phyloP scores from a whole-genome alignment of 1,284 basidiomycete genomes.

The Cerioporus squamosus region DNA sequence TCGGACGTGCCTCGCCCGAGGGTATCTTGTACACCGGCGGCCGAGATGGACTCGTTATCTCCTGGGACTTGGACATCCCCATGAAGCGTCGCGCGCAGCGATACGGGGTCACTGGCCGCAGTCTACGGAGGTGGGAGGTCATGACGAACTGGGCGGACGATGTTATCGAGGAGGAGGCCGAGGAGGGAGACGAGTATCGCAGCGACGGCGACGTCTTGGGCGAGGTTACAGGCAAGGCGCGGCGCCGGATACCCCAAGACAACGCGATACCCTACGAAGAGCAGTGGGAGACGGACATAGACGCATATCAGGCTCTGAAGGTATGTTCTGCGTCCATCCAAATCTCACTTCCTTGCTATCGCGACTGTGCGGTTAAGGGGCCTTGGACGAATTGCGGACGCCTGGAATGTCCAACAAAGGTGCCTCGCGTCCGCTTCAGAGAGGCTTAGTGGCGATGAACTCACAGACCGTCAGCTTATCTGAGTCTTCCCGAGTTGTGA shows the following conservation, averaged over 20 bases:
- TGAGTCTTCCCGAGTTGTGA: too few species aligned
- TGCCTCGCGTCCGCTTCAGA: too few species aligned
- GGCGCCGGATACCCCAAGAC: conserved; percentile 31
- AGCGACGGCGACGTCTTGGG: conserved; percentile 78
- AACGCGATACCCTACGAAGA: conserved; percentile 65
- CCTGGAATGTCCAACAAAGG: too few species aligned
- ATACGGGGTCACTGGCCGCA: conserved; percentile 34
- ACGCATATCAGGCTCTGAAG: conserved; percentile 47
- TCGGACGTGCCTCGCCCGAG: conserved; percentile 65
- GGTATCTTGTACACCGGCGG: conserved; percentile 96
- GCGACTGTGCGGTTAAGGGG: too few species aligned
- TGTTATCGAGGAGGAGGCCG: conserved; percentile 61
- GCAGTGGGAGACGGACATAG: conserved; percentile 78
- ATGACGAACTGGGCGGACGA: conserved; percentile 85
- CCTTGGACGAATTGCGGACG: too few species aligned
- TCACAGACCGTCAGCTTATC: too few species aligned
- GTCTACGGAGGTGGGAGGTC: conserved; percentile 63
- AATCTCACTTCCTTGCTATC: too few species aligned
- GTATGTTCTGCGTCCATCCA: too few species aligned
- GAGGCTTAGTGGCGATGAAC: too few species aligned
- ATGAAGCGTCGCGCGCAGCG: conserved; percentile 51
- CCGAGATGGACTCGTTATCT: conserved; percentile 88
- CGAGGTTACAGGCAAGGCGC: conserved; percentile 52
- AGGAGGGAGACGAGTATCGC: conserved; percentile 51
- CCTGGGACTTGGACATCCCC: conserved; percentile 87